These are phyloP conservation scores for Crucibulum laeve DNA, from an alignment of 768 basidiomycete species.

Conservation along the genomic window DNA sequence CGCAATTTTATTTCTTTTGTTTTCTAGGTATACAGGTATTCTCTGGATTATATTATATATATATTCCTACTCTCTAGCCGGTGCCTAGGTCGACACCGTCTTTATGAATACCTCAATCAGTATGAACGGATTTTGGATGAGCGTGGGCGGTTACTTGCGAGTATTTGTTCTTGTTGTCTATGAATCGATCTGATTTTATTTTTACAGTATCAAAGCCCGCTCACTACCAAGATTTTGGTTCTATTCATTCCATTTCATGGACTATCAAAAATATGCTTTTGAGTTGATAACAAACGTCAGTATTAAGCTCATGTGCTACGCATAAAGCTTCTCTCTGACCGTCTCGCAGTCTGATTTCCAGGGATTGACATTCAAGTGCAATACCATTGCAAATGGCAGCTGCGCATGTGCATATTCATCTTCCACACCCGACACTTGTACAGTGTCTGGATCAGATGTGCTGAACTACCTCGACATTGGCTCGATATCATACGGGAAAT, in stretches of 20 bases:
- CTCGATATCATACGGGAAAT: slow-evolving; percentile 37
- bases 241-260: slow-evolving; percentile 52
- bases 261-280: slow-evolving; percentile 44
- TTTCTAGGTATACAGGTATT: no score
- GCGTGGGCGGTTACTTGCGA: slow-evolving; percentile 42
- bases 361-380: slow-evolving; percentile 41
- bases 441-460: slow-evolving; percentile 46
- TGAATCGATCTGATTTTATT: not conserved
- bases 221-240: slow-evolving; percentile 57
- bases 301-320: not conserved
- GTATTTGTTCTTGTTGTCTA: slow-evolving; percentile 7
- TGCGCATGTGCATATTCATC: slow-evolving; percentile 50
- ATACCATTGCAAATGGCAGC: slow-evolving; percentile 22
- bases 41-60: no score
- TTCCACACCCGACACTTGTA: slow-evolving; percentile 37
- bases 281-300: slow-evolving; percentile 31
- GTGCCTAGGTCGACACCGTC: no score
- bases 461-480: slow-evolving; percentile 42
- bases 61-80: no score
- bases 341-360: slow-evolving; percentile 38
- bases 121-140: slow-evolving; percentile 58
- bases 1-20: not conserved
- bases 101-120: slow-evolving; percentile 11
- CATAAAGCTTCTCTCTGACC: not conserved
- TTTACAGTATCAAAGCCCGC: slow-evolving; percentile 43